Percentiles rank a stretch among this genome's conserved stretches.
Evolutionary conservation across 371 early-diverging fungal species (phyloP).

Genomic region (Mortierella sp.): DNA sequence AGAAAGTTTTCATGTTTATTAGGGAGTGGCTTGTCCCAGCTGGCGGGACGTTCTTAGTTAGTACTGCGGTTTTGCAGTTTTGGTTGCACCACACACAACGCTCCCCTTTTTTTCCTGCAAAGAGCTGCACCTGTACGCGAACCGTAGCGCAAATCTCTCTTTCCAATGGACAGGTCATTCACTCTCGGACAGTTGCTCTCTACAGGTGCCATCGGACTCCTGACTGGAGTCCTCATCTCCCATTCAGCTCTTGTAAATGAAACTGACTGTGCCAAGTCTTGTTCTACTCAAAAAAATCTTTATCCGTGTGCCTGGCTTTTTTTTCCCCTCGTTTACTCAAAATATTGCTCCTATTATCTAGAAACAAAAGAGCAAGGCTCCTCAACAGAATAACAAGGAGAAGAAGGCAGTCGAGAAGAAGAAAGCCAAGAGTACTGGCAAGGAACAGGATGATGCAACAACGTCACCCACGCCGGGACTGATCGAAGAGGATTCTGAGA

Average conservation of each 20-base stretch:
- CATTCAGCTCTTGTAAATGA: slow-evolving; percentile 16
- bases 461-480: background rate
- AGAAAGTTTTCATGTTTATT: background rate
- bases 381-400: background rate
- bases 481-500: slow-evolving; percentile 48
- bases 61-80: too few species aligned
- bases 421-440: background rate
- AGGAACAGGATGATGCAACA: slow-evolving; percentile 3
- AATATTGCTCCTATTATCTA: background rate
- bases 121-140: background rate
- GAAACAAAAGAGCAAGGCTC: slow-evolving; percentile 8
- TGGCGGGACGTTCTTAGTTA: too few species aligned
- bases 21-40: slow-evolving; percentile 5
- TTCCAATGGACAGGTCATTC: slow-evolving; percentile 41
- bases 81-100: too few species aligned
- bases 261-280: background rate
- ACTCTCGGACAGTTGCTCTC: slow-evolving; percentile 49
- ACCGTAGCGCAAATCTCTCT: background rate
- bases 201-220: slow-evolving; percentile 41
- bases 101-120: background rate
- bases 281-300: background rate
- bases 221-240: slow-evolving; percentile 35
- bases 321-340: background rate
- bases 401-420: slow-evolving; percentile 8
- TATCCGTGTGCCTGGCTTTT: background rate